Evolutionary conservation across 1,139 yeast species (phyloP).

Genomic region (Protomyces arabidopsidicola): DNA sequence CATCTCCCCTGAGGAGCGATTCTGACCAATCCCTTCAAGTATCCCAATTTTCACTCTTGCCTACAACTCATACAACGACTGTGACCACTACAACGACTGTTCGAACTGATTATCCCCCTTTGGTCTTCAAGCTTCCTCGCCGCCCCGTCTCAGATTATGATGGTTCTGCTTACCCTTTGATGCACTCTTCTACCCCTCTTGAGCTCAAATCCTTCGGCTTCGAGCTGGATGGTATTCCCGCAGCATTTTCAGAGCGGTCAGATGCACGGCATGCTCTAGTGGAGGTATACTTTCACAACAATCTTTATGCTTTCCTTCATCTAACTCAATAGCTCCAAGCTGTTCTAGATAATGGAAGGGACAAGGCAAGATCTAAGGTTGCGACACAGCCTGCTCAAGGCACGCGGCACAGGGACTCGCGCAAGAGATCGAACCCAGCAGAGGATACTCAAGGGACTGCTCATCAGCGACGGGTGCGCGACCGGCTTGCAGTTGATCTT

Average conservation of each 20-base stretch:
- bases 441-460: background rate
- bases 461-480: conserved; percentile 5
- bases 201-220: conserved; percentile 37
- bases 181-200: conserved; percentile 38
- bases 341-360: background rate
- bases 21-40: background rate
- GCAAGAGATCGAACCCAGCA: background rate
- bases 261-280: conserved; percentile 30
- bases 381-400: background rate
- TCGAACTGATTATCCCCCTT: conserved; percentile 34
- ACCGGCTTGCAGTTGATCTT: conserved; percentile 4
- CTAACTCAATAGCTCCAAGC: conserved; percentile 9
- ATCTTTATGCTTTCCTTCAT: background rate
- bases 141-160: conserved; percentile 20
- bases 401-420: background rate
- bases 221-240: conserved; percentile 34
- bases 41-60: conserved; percentile 30
- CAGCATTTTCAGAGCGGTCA: conserved; percentile 31
- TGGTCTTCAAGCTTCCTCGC: conserved; percentile 31
- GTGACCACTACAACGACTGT: conserved; percentile 35
- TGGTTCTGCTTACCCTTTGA: conserved; percentile 36
- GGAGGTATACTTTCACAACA: conserved; percentile 32
- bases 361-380: background rate
- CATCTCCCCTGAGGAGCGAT: background rate
- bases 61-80: conserved; percentile 34